Percentiles rank a stretch among this genome's conserved stretches.
Conservation (phyloP, 306 rosid species). For the Quercus berberidifolia region DNA sequence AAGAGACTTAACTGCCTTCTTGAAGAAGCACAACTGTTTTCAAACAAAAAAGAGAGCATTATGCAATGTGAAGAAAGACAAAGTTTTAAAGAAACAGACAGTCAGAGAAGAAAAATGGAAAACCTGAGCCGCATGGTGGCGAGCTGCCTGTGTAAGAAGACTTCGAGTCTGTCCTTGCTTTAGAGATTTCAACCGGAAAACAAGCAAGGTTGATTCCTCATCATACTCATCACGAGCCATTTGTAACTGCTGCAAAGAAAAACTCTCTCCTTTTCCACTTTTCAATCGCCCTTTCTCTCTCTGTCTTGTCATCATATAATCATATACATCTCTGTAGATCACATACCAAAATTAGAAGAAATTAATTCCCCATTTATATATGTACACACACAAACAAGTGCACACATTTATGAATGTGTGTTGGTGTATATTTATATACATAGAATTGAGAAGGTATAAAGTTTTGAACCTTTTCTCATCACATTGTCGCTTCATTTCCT, state of each 20-base stretch:
- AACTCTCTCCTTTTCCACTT: constrained; percentile 65
- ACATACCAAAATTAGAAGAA: constrained; percentile 28
- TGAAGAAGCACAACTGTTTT: constrained; percentile 82
- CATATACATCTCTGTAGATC: constrained; percentile 74
- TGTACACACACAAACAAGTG: background rate
- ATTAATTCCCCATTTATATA: background rate
- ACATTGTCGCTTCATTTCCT: constrained; percentile 99
- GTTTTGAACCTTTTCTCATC: constrained; percentile 83
- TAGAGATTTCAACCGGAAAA: constrained; percentile 93
- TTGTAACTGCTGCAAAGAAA: constrained; percentile 73
- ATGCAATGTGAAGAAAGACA: constrained; percentile 21
- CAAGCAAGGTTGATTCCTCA: constrained; percentile 85
- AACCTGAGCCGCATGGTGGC: constrained; percentile 99
- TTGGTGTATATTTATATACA: background rate
- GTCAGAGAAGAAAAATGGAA: constrained; percentile 8
- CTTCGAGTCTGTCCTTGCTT: constrained; percentile 97
- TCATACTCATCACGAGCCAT: constrained; percentile 89
- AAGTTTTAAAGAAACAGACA: background rate
- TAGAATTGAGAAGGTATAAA: background rate
- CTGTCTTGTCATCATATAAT: constrained; percentile 60
- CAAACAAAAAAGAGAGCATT: constrained; percentile 25
- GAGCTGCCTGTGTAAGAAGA: constrained; percentile 98
- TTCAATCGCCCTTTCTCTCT: constrained; percentile 82
- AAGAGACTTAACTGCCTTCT: constrained; percentile 75
- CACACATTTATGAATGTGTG: background rate